Evolutionary conservation across 768 basidiomycete genomes (phyloP).

Genomic region (Wakefieldia striispora): DNA sequence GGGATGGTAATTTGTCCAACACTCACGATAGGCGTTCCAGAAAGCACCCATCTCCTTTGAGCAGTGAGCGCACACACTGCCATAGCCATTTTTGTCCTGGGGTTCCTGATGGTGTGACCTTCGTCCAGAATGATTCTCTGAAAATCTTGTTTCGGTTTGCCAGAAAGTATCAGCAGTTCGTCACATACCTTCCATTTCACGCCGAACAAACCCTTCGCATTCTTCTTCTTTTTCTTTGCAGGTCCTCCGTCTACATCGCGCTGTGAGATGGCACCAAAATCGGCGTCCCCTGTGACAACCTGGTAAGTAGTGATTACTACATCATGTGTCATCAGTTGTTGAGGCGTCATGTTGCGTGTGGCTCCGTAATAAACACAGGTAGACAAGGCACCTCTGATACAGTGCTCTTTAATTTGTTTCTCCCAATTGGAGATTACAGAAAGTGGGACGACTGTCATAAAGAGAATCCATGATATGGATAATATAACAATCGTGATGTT

Average conservation of each 20-base stretch:
- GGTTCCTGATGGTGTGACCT: conserved; percentile 84
- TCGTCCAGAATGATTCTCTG: conserved; percentile 85
- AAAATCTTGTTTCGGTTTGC: background rate
- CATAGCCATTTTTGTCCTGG: conserved; percentile 79
- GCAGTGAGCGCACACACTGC: conserved; percentile 62
- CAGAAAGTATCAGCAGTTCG: background rate
- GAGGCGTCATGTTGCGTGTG: conserved; percentile 55
- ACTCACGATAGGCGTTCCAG: conserved; percentile 88
- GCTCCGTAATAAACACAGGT: conserved; percentile 70
- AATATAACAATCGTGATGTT: background rate
- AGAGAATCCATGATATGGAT: conserved; percentile 2
- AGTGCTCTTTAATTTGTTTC: conserved; percentile 78
- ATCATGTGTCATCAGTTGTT: conserved; percentile 65
- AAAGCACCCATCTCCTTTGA: conserved; percentile 76
- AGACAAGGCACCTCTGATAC: conserved; percentile 48
- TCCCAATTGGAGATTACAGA: conserved; percentile 89
- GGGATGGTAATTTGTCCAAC: background rate
- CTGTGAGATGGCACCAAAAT: conserved; percentile 15
- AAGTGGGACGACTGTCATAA: conserved; percentile 65
- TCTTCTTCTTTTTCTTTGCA: conserved; percentile 57
- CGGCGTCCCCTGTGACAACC: conserved; percentile 57
- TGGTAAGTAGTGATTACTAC: conserved; percentile 86
- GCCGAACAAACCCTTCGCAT: conserved; percentile 51
- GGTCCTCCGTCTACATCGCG: conserved; percentile 23
- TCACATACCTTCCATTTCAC: conserved; percentile 75